phyloP scores from a whole-genome alignment of 768 basidiomycete species.

The Artomyces pyxidatus region DNA sequence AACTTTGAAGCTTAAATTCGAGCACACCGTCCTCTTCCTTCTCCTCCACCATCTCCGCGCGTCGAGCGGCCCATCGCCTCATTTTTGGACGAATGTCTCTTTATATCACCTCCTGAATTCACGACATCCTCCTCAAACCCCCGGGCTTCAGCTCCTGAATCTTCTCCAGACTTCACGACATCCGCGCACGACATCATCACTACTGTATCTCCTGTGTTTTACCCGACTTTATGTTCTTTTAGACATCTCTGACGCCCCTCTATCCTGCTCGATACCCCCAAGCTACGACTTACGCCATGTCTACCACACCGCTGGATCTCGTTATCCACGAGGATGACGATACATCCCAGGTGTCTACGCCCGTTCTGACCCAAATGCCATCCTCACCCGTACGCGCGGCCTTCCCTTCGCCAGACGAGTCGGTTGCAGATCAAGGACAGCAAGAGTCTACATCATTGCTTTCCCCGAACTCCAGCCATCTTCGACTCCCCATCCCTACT shows the following conservation, averaged over 20 bases:
- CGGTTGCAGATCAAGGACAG: background rate
- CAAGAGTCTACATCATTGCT: background rate
- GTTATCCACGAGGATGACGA: constrained; percentile 11
- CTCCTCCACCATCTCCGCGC: too few species aligned
- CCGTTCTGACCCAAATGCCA: constrained; percentile 5
- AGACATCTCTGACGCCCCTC: background rate
- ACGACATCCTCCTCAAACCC: too few species aligned
- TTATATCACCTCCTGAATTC: too few species aligned
- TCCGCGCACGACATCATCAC: background rate
- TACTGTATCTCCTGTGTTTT: background rate
- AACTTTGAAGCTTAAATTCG: too few species aligned
- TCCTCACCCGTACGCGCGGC: background rate
- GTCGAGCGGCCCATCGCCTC: too few species aligned
- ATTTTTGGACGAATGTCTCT: too few species aligned
- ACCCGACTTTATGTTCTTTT: background rate
- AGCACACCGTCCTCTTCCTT: too few species aligned
- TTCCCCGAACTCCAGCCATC: constrained; percentile 4
- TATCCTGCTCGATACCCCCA: background rate
- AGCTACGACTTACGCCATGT: constrained; percentile 1
- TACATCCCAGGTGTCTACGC: constrained; percentile 14
- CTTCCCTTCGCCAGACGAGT: background rate
- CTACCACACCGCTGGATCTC: constrained; percentile 7
- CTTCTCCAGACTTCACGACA: background rate
- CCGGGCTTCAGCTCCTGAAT: background rate
- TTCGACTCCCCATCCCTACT: constrained; percentile 16